Conservation (phyloP, 768 basidiomycete genomes). For the Lentinula edodes region DNA sequence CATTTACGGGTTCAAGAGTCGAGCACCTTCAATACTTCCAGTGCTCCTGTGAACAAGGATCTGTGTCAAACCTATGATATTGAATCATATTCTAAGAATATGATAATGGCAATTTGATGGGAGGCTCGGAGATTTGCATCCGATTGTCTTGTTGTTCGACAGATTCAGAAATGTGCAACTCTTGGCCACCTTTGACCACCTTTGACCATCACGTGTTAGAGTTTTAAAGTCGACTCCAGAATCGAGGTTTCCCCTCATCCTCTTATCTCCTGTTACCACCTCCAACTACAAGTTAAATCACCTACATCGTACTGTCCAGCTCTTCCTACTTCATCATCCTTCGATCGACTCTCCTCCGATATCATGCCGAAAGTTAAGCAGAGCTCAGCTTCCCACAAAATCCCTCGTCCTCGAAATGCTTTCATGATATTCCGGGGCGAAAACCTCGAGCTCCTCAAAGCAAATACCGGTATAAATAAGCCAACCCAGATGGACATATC, state of each 20-base stretch:
- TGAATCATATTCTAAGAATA: too few species aligned
- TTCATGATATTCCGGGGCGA: background rate
- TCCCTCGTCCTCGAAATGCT: background rate
- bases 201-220: background rate
- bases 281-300: background rate
- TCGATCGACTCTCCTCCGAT: background rate
- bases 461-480: background rate
- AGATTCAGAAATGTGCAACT: too few species aligned
- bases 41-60: too few species aligned
- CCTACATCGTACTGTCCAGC: background rate
- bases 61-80: too few species aligned
- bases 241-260: background rate
- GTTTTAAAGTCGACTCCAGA: background rate
- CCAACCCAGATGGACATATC: background rate
- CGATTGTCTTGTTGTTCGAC: too few species aligned
- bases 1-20: too few species aligned
- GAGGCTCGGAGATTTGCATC: too few species aligned
- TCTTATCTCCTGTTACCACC: background rate
- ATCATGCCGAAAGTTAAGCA: background rate
- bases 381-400: background rate
- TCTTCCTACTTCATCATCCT: background rate
- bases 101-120: too few species aligned
- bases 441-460: background rate
- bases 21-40: too few species aligned
- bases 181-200: background rate